These are phyloP conservation scores for Protea cynaroides DNA, from an alignment of 164 flowering plant genomes.

Conservation along the genomic window DNA sequence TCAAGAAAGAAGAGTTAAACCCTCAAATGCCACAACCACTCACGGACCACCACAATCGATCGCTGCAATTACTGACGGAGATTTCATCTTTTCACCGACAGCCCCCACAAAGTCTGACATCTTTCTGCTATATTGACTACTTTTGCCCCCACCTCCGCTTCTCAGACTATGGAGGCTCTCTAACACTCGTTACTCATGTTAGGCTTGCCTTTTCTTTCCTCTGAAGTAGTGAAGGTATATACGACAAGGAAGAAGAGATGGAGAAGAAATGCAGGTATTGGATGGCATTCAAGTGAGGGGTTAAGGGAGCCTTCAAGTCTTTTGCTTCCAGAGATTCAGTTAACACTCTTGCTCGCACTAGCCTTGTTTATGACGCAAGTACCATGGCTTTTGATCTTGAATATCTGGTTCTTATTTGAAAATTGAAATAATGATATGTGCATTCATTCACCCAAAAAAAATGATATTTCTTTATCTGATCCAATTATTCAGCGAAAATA, in stretches of 20 bases:
- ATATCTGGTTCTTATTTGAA: neutral
- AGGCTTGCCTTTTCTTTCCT: conserved; percentile 7
- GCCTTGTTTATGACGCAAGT: conserved; percentile 90
- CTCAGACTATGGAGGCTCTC: conserved; percentile 6
- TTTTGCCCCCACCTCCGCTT: too few relatives aligned
- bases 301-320: conserved; percentile 45
- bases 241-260: too few relatives aligned
- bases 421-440: conserved; percentile 4
- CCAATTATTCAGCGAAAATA: neutral
- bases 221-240: conserved; percentile 6
- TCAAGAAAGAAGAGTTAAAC: too few relatives aligned
- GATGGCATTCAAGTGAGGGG: conserved; percentile 51
- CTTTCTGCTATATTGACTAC: too few relatives aligned
- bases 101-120: too few relatives aligned
- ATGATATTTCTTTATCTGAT: too few relatives aligned
- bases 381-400: neutral
- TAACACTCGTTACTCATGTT: conserved; percentile 1
- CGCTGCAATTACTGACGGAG: too few relatives aligned
- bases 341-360: conserved; percentile 63
- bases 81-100: too few relatives aligned
- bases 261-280: conserved; percentile 76
- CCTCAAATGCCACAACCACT: too few relatives aligned
- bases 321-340: conserved; percentile 50
- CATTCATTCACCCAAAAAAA: neutral
- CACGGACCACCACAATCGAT: too few relatives aligned